These are phyloP conservation scores for Colletotrichum liriopes DNA, from an alignment of 2,329 filamentous ascomycete genomes.

Conservation along the genomic window DNA sequence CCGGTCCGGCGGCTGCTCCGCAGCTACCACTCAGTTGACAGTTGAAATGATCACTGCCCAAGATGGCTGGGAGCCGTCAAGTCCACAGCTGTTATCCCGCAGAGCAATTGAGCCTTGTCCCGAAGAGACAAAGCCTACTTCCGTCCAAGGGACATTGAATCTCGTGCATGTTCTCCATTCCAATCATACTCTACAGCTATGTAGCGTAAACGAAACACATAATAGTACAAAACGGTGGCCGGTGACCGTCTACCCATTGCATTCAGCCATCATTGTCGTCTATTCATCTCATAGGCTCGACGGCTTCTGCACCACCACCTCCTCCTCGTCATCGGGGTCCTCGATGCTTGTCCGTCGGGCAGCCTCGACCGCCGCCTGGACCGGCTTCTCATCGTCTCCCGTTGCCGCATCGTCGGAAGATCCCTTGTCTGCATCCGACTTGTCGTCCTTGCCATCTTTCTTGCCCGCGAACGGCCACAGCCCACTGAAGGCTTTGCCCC, in stretches of 20 bases:
- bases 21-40: too few species aligned
- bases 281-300: conserved; percentile 30
- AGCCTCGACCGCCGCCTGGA: conserved; percentile 66
- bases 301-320: conserved; percentile 53
- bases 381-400: conserved; percentile 59
- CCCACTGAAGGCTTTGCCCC: conserved; percentile 60
- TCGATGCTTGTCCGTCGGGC: conserved; percentile 71
- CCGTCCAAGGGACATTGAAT: neutral
- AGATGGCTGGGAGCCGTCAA: neutral
- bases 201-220: conserved; percentile 41
- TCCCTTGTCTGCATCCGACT: conserved; percentile 44
- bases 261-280: conserved; percentile 13
- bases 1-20: neutral
- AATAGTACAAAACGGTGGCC: conserved; percentile 36
- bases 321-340: conserved; percentile 70
- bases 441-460: conserved; percentile 54
- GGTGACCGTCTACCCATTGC: conserved; percentile 17
- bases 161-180: conserved; percentile 30
- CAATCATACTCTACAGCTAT: conserved; percentile 32
- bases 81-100: too few species aligned
- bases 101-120: neutral
- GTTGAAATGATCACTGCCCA: neutral
- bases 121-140: too few species aligned
- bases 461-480: conserved; percentile 69
- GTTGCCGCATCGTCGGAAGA: conserved; percentile 47